Evolutionary conservation across 2,329 filamentous ascomycete species (phyloP), one percentile per base, ranked within the genome.

Genomic region (Diplocarpon mali): DNA sequence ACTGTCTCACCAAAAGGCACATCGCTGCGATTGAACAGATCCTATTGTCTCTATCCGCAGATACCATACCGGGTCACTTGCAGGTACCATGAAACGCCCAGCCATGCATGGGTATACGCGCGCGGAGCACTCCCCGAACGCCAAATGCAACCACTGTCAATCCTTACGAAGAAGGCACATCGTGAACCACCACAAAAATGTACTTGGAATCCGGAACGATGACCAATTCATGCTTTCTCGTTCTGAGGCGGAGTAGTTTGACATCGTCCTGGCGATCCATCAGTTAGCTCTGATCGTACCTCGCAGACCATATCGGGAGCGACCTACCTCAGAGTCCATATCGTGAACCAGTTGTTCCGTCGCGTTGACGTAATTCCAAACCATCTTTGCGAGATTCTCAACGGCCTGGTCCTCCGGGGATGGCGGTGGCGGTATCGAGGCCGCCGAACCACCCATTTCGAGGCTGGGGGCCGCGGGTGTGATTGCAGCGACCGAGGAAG

Each of bases 211-310:
- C 85, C 62, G 84, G 85, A 15, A 90, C 82, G 58, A 92, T 85
- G 47, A 92, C 82, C 50, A 92, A 67, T 63, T 93, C 86, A 56
- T 88, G 83, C 63, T 85, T 88, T 68, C 80, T 87, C n/a, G 85
- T 90, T 53, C 86, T 75, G 52, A 93, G 61, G 51, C 85, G 73
- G 41, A 92, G 64, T 38, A 92, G 68, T 65, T 81, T 87, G 51
- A 89, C 65, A 60, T 89, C 85, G 57, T 92, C 85, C 72, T 83
- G 51, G 12, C 17, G 11, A 32, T 14, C 11, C 30, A 15, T 14
- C 13, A 11, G 39, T 57, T 39, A 57, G 50, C 17, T 36, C 32
- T 32, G 16, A 24, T 7, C 32, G 11, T 17, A 16, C 16, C 27
- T 9, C 27, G 27, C 30, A 39, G 40, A 40, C 17, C 9, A 9